Conservation (phyloP, 805 yeast species). For the Scheffersomyces spartinae region DNA sequence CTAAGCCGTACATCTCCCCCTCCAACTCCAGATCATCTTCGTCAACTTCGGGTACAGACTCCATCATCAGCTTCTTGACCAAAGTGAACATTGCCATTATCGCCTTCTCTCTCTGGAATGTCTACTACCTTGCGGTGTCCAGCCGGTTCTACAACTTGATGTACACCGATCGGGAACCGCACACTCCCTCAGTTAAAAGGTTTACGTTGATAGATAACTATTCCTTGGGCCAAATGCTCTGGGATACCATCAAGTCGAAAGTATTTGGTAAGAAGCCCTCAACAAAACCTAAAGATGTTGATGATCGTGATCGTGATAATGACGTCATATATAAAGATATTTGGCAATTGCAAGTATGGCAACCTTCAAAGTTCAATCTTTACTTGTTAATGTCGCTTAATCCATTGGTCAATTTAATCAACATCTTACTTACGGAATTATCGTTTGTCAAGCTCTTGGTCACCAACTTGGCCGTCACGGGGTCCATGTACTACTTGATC, state of each 20-base stretch:
- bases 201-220: too few relatives aligned
- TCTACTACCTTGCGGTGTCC: too few relatives aligned
- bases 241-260: too few relatives aligned
- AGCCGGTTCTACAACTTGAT: too few relatives aligned
- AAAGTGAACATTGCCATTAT: too few relatives aligned
- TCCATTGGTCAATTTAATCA: constrained; percentile 40
- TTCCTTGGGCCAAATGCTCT: too few relatives aligned
- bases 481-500: constrained; percentile 26
- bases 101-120: too few relatives aligned
- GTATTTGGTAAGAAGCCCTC: neutral
- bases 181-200: too few relatives aligned
- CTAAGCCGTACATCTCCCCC: neutral
- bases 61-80: neutral
- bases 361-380: constrained; percentile 48
- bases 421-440: constrained; percentile 14
- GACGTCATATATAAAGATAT: constrained; percentile 19
- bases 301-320: constrained; percentile 3
- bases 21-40: constrained; percentile 1
- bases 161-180: too few relatives aligned
- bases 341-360: constrained; percentile 57
- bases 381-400: constrained; percentile 42
- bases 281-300: neutral
- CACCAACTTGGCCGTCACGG: constrained; percentile 23
- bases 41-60: neutral
- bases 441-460: constrained; percentile 21